These are phyloP conservation scores for Pyronema domesticum DNA, from an alignment of 495 filamentous ascomycete species.

Conservation along the genomic window DNA sequence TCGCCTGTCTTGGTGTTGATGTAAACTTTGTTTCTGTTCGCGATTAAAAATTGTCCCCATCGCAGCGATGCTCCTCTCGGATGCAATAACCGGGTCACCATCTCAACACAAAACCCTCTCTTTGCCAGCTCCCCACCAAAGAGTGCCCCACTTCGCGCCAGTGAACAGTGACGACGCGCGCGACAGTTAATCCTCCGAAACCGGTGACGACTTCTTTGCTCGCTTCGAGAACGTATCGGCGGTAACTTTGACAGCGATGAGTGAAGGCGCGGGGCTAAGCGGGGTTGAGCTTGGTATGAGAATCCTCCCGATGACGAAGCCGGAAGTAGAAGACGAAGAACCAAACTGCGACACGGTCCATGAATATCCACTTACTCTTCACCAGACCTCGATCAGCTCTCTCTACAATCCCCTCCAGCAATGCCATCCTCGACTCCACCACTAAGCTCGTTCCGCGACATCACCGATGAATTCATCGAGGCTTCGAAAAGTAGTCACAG, in stretches of 20 bases:
- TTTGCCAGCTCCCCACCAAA: neutral
- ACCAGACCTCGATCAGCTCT: neutral
- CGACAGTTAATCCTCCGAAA: no score
- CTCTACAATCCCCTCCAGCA: neutral
- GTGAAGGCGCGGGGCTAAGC: slow-evolving; percentile 4
- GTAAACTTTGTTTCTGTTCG: neutral
- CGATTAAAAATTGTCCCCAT: no score
- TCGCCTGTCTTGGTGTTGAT: neutral
- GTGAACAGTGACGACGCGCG: no score
- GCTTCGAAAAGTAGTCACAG: slow-evolving; percentile 48
- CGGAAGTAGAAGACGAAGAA: no score
- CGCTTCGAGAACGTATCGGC: no score
- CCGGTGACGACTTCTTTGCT: no score
- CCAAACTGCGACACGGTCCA: neutral
- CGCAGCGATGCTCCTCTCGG: no score
- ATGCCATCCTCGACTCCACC: neutral
- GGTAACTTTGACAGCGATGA: neutral
- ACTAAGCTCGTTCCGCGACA: slow-evolving; percentile 33
- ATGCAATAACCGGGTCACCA: neutral
- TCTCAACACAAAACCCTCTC: neutral
- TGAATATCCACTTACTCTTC: neutral
- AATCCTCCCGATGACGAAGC: neutral
- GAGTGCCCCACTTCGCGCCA: neutral
- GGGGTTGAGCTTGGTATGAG: slow-evolving; percentile 15
- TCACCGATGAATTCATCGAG: slow-evolving; percentile 55